Base-by-base conservation (phyloP, 2,329 filamentous ascomycete species). In the Stemphylium vesicarium region DNA sequence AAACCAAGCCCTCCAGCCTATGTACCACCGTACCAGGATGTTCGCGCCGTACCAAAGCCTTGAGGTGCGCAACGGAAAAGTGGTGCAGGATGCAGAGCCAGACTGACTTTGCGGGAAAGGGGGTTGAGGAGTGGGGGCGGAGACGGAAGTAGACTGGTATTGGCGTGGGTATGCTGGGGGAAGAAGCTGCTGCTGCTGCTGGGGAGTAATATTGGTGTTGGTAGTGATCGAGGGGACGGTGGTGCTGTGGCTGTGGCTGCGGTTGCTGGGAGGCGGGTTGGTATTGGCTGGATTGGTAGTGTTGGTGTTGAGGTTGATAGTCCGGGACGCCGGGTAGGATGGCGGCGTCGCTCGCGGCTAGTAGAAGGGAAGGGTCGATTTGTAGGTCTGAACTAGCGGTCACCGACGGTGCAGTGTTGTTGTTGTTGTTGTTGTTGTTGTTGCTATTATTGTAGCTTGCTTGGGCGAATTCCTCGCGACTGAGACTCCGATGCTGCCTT, bases 61-160 rank as follows among this genome's bases (percentile, higher is more conserved):
- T 81, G 35, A 93, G 73, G 64, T 90, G 87, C 8, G 80, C 77
- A 4, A 92, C 71, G 1, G 86, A 85, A 4, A 81, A 79, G 1
- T 80, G 76, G 9, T 78, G 77, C 42, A 93, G 74, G 12, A 87
- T 87, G 31, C 82, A 84, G 37, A 91, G 83, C 88, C 89, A 94
- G 35, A 88, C 78, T 0, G 65, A 65, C 64, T 79, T 82, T 63
- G 71, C 71, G 44, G 71, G 76, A 58, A 70, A 70, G 5, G 80
- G 76, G 31, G 88, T 78, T 11, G 80, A 81, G 3, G 88, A 90
- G n/a, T 82, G 80, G 43, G 51, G 41, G 10, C 56, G 57, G 7
- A 63, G 62, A 35, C 56, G 56, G 18, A 60, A 50, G 22, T 55
- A 45, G 38, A 90, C 82, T 2, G 33, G 88, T 78, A 13, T 80